Evolutionary conservation across 768 basidiomycete species (phyloP).

Genomic region (Melanogaster broomeanus): DNA sequence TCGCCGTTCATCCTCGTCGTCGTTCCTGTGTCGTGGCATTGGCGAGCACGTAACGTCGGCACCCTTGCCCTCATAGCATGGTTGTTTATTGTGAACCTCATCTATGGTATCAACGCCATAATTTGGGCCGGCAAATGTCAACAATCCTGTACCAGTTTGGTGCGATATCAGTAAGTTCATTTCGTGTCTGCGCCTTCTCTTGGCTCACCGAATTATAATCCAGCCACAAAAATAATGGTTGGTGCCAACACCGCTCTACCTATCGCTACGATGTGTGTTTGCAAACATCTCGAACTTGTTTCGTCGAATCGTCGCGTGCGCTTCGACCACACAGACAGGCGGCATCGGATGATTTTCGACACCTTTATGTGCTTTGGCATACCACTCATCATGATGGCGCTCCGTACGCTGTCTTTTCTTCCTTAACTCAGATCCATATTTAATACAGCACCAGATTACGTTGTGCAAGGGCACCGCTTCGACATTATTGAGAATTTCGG

Average conservation of each 20-base stretch:
- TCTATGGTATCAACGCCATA: conserved; percentile 53
- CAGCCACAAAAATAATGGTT: conserved; percentile 32
- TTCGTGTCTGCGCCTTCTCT: not conserved
- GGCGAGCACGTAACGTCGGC: conserved; percentile 37
- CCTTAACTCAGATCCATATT: too few relatives aligned
- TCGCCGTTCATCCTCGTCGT: conserved; percentile 39
- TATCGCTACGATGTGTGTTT: conserved; percentile 26
- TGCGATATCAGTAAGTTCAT: conserved; percentile 9
- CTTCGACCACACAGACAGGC: conserved; percentile 19
- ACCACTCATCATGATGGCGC: conserved; percentile 43
- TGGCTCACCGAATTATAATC: not conserved
- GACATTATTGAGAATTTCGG: conserved; percentile 53
- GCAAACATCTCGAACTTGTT: conserved; percentile 29
- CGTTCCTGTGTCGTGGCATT: conserved; percentile 38
- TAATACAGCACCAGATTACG: conserved; percentile 36
- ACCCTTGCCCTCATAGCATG: conserved; percentile 46
- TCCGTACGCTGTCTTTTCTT: conserved; percentile 28
- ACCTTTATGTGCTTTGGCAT: conserved; percentile 38
- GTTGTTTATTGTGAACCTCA: conserved; percentile 47
- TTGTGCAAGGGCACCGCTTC: conserved; percentile 52
- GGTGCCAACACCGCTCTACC: conserved; percentile 29
- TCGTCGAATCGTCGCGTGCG: conserved; percentile 29
- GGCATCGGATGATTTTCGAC: conserved; percentile 36
- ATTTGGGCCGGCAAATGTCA: conserved; percentile 44
- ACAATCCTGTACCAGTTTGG: conserved; percentile 11